Percentiles rank a stretch among this genome's conserved stretches.
Evolutionary conservation across 768 basidiomycete species (phyloP).

Genomic region (Russula griseocarnosa): DNA sequence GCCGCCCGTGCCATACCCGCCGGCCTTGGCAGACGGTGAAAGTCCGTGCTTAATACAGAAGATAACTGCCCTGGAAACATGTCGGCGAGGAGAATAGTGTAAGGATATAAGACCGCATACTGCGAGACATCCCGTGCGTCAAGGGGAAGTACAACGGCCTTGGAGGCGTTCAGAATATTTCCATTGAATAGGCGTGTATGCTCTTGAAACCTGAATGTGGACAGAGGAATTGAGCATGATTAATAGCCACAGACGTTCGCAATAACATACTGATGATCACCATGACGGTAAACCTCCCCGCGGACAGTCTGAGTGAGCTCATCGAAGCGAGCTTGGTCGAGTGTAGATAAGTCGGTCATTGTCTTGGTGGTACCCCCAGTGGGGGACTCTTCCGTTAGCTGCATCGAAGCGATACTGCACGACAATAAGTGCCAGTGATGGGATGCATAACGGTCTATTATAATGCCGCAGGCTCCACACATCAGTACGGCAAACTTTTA

Average conservation of each 20-base stretch:
- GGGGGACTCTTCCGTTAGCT: background rate
- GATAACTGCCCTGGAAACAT: constrained; percentile 49
- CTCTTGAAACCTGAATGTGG: constrained; percentile 22
- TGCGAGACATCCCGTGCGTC: constrained; percentile 80
- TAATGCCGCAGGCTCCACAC: background rate
- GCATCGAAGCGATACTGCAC: constrained; percentile 2
- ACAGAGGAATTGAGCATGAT: background rate
- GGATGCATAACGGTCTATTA: background rate
- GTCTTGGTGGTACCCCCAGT: background rate
- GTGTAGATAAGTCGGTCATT: constrained; percentile 8
- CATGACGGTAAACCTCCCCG: constrained; percentile 24
- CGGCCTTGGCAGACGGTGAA: constrained; percentile 79
- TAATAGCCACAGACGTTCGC: background rate
- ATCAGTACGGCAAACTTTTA: background rate
- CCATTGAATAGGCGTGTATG: constrained; percentile 61
- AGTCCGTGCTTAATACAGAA: constrained; percentile 72
- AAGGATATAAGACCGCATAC: constrained; percentile 36
- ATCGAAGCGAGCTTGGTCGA: constrained; percentile 19
- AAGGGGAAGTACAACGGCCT: constrained; percentile 66
- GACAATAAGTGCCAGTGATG: background rate
- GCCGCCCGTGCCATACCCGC: constrained; percentile 87
- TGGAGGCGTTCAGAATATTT: constrained; percentile 55
- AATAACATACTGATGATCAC: constrained; percentile 19
- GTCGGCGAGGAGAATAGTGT: constrained; percentile 1
- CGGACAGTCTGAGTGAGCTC: constrained; percentile 23